These are phyloP conservation scores for Coemansia sp. DNA, from an alignment of 192 early-diverging fungal species.

Conservation along the genomic window DNA sequence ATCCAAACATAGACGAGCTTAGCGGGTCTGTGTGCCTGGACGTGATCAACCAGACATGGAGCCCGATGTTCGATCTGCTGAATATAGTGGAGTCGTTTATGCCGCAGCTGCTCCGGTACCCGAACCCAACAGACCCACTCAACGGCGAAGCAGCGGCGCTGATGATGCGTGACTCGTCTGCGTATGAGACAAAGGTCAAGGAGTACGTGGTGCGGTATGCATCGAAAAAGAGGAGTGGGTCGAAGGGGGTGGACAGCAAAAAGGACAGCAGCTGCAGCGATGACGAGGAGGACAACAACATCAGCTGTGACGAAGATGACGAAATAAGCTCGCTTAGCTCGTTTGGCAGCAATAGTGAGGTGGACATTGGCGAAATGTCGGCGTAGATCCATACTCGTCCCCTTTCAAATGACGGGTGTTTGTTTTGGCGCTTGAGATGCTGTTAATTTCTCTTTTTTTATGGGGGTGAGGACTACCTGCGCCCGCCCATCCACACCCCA, in stretches of 20 bases:
- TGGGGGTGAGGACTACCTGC: no score
- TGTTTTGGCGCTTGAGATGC: background rate
- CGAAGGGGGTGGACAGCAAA: constrained; percentile 22
- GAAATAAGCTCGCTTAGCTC: constrained; percentile 78
- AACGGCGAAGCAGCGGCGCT: constrained; percentile 99
- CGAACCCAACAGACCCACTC: constrained; percentile 98
- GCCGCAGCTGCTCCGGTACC: constrained; percentile 96
- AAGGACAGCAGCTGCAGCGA: constrained; percentile 59
- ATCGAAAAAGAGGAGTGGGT: constrained; percentile 30
- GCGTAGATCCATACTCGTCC: background rate
- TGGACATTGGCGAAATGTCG: constrained; percentile 74
- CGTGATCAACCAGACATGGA: constrained; percentile 99
- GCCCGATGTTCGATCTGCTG: constrained; percentile 99
- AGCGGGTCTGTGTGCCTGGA: constrained; percentile 98
- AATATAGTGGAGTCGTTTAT: constrained; percentile 99
- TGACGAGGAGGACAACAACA: constrained; percentile 18
- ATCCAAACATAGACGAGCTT: constrained; percentile 99
- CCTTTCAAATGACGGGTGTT: no score
- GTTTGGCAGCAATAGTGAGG: constrained; percentile 77
- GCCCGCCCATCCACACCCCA: no score
- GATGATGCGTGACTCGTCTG: constrained; percentile 88
- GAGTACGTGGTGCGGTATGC: constrained; percentile 68
- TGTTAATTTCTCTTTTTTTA: background rate
- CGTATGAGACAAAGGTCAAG: constrained; percentile 93
- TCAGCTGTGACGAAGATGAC: constrained; percentile 45